Evolutionary conservation across 768 basidiomycete species (phyloP).

Genomic region (Suillus subalutaceus): DNA sequence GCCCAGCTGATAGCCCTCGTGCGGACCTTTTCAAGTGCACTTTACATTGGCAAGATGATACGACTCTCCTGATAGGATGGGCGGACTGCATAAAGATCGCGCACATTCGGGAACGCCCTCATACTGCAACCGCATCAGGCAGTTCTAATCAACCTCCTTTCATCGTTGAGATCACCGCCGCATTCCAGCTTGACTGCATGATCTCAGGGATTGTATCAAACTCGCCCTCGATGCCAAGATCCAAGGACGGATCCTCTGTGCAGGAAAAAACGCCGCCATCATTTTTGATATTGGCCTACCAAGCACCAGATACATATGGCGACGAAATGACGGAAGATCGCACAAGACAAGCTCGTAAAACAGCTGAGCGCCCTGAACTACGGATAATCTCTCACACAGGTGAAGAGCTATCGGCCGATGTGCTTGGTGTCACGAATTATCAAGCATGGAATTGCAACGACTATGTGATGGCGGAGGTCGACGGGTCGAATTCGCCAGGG

Average conservation of each 20-base stretch:
- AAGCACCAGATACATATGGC: constrained; percentile 68
- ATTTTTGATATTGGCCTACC: constrained; percentile 88
- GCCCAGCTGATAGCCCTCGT: constrained; percentile 80
- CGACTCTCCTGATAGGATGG: constrained; percentile 90
- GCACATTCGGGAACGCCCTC: constrained; percentile 67
- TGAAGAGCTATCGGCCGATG: constrained; percentile 87
- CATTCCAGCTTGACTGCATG: constrained; percentile 95
- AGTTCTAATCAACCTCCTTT: constrained; percentile 57
- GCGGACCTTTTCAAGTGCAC: constrained; percentile 95
- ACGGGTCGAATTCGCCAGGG: constrained; percentile 19
- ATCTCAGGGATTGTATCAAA: constrained; percentile 89
- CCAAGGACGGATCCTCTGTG: constrained; percentile 23
- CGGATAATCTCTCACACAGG: constrained; percentile 88
- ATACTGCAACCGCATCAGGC: constrained; percentile 42
- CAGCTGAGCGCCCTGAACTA: constrained; percentile 91
- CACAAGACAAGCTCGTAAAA: constrained; percentile 75
- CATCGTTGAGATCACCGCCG: constrained; percentile 85
- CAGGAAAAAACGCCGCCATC: constrained; percentile 52
- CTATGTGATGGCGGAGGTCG: constrained; percentile 69
- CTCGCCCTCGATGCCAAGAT: constrained; percentile 41
- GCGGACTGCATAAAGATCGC: constrained; percentile 92
- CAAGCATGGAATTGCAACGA: constrained; percentile 92
- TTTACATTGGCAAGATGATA: constrained; percentile 90
- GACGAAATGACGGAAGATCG: constrained; percentile 76
- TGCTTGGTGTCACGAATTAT: constrained; percentile 75